Evolutionary conservation across 148 eudicot species (phyloP), one percentile per base, ranked within the genome.

Genomic region (Dianthus caryophyllus): DNA sequence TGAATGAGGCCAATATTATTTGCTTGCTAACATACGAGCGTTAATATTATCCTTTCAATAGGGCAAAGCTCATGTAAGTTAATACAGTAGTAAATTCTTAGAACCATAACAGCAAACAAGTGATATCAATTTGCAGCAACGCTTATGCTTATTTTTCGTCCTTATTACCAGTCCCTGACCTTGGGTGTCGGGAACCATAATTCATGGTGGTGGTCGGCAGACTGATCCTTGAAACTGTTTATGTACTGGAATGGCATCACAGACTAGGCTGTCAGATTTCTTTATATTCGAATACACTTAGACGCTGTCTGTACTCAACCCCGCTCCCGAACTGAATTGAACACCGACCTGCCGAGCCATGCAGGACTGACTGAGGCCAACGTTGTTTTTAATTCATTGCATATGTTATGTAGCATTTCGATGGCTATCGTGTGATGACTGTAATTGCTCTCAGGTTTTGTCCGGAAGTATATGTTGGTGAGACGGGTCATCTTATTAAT

Each of bases 401-500:
- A 9, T 22, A 4, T 70, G 46, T 61, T 48, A 2, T 36, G 0
- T 51, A 24, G 30, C 17, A 11, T 49, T 58, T 57, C 18, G 62
- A 2, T 21, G 64, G 0, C 6, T 43, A 17, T 9, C 18, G 21
- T 70, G 27, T 68, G 17, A 65, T 68, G 54, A 48, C 30, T 65
- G 59, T 29, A 60, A 69, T 26, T 70, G 30, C 47, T 71, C 69
- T 55, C 90, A 94, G 97, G 79, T 81, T 62, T 69, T 95, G 99
- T 79, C 78, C 98, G 1, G 98, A 94, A 81, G 97, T 94, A 67
- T 80, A 83, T 78, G 74, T 94, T n/a, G 97, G 92, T n/a, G 86
- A 88, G 69, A 70, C 64, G 64, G 98, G 98, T 65, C 98, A 94
- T 43, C 60, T 78, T 44, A 94, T 94, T 49, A 73, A 65, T 70